Conservation (phyloP, 257 asterid species). For the Salvia splendens region DNA sequence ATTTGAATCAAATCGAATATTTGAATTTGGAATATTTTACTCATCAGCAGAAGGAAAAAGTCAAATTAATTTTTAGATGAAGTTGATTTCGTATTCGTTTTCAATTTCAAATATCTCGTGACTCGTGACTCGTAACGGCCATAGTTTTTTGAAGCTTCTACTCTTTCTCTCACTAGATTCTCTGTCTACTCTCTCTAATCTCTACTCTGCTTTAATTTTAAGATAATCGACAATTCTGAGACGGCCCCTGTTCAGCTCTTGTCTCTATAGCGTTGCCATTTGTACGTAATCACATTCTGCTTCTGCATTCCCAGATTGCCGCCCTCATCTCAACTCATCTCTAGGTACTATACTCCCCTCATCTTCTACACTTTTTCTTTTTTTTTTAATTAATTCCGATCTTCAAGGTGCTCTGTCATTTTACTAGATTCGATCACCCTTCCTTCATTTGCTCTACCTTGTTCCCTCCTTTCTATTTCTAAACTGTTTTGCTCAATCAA, state of each 20-base stretch:
- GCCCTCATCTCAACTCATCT: constrained; percentile 37
- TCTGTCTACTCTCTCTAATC: constrained; percentile 17
- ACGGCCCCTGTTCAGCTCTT: constrained; percentile 37
- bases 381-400: constrained; percentile 1
- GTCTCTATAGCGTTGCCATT: constrained; percentile 43
- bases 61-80: too few relatives aligned
- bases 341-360: constrained; percentile 36
- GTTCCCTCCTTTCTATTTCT: background rate
- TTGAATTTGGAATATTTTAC: too few relatives aligned
- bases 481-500: background rate
- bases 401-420: constrained; percentile 34
- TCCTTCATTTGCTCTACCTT: constrained; percentile 21
- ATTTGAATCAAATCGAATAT: too few relatives aligned
- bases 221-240: constrained; percentile 24
- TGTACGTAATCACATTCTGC: constrained; percentile 33
- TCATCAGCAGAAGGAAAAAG: too few relatives aligned
- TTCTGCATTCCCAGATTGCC: constrained; percentile 47
- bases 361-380: background rate
- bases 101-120: background rate
- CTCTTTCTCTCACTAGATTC: constrained; percentile 32
- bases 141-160: constrained; percentile 27
- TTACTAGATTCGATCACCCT: constrained; percentile 26
- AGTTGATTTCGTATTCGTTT: too few relatives aligned
- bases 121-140: constrained; percentile 52
- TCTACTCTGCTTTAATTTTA: constrained; percentile 10